Evolutionary conservation across 78 protist species (phyloP).

Genomic region (Bodo saltans): DNA sequence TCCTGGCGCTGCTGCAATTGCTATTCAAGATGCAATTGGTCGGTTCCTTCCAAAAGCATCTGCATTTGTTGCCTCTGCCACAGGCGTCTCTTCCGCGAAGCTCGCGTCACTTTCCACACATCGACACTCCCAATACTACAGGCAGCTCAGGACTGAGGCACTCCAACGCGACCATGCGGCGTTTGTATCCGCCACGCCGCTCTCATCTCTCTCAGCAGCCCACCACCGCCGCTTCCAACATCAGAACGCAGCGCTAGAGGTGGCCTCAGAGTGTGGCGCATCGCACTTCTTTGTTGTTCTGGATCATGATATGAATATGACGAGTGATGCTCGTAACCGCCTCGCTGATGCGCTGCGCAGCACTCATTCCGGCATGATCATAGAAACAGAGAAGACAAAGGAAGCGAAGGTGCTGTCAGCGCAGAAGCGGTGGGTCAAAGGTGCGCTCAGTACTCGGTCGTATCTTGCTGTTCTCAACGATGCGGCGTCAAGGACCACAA

Average conservation of each 20-base stretch:
- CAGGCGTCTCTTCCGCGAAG: background rate
- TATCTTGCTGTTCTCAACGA: constrained; percentile 71
- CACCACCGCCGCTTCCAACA: background rate
- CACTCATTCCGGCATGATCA: background rate
- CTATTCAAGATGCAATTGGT: no score
- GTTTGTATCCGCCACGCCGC: background rate
- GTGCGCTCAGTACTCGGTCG: constrained; percentile 42
- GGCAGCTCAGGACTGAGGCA: background rate
- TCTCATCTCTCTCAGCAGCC: background rate
- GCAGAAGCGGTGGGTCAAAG: background rate
- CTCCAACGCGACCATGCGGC: background rate
- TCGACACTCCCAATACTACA: background rate
- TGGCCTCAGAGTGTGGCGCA: background rate
- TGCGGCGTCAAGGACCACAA: constrained; percentile 56
- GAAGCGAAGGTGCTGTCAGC: background rate
- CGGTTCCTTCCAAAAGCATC: background rate
- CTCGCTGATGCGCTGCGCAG: background rate
- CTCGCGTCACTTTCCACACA: background rate
- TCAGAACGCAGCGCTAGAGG: background rate
- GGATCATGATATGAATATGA: background rate
- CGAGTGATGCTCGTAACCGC: background rate
- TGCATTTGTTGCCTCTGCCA: background rate
- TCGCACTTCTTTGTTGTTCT: background rate
- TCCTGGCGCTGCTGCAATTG: no score
- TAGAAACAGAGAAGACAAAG: background rate